These are phyloP conservation scores for Nyctanthes arbortristis DNA, from an alignment of 257 asterid genomes.

Conservation along the genomic window DNA sequence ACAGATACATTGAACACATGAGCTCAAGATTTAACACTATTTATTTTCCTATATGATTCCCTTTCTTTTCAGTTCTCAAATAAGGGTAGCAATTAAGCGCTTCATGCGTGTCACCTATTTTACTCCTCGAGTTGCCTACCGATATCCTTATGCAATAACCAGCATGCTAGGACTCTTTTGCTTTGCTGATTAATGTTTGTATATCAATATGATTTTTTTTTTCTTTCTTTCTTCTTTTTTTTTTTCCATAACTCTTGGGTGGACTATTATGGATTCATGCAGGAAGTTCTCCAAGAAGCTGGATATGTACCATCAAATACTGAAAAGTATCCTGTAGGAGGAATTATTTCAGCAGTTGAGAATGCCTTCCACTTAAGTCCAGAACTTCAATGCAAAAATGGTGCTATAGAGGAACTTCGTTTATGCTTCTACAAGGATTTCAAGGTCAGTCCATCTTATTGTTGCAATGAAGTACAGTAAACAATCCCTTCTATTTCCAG, in stretches of 20 bases:
- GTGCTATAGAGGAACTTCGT: conserved; percentile 71
- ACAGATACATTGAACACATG: no score
- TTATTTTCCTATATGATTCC: not conserved
- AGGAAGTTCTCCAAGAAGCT: conserved; percentile 71
- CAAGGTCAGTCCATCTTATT: conserved; percentile 47
- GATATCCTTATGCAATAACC: not conserved
- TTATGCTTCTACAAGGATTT: conserved; percentile 88
- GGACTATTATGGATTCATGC: conserved; percentile 23
- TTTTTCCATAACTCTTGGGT: not conserved
- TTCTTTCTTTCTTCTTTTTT: conserved; percentile 13
- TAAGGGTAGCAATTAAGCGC: not conserved
- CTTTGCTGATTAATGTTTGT: no score
- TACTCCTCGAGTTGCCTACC: not conserved
- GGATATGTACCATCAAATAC: conserved; percentile 89
- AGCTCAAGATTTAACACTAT: not conserved
- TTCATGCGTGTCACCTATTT: not conserved
- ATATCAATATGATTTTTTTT: no score
- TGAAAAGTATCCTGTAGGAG: conserved; percentile 84
- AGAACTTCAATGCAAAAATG: conserved; percentile 64
- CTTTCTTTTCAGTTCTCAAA: not conserved
- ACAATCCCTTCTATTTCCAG: not conserved
- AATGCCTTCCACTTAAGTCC: conserved; percentile 84
- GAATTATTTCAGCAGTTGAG: conserved; percentile 76
- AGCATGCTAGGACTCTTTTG: not conserved
- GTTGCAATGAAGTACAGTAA: not conserved